phyloP scores from a whole-genome alignment of 1,284 basidiomycete genomes.

The Ceratobasidium sp. region DNA sequence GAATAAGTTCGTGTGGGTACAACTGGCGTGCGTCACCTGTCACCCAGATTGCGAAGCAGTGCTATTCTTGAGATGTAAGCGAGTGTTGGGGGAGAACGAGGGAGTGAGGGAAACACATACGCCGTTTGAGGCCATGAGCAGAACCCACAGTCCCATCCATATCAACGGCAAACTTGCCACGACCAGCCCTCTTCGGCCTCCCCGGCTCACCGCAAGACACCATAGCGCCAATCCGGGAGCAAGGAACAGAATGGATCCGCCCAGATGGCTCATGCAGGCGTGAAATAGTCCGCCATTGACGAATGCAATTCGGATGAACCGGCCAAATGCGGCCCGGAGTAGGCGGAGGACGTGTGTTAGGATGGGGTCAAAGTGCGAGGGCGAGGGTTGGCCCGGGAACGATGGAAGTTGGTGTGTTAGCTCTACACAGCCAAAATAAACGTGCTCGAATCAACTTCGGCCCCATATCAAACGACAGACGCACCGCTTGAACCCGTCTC shows the following conservation, averaged over 20 bases:
- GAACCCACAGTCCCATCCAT: constrained; percentile 20
- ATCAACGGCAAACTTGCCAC: constrained; percentile 14
- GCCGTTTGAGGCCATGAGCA: constrained; percentile 9
- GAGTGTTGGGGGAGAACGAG: neutral
- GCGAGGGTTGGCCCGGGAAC: constrained; percentile 32
- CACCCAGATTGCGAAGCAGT: constrained; percentile 11
- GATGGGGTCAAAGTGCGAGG: constrained; percentile 19
- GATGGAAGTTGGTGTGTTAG: constrained; percentile 24
- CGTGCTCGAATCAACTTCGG: neutral
- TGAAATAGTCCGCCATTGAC: constrained; percentile 29
- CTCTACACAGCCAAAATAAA: neutral
- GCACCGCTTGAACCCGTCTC: neutral
- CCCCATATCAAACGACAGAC: neutral
- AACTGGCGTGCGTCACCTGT: too few species aligned
- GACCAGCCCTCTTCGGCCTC: neutral
- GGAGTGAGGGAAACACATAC: neutral
- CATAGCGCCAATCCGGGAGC: constrained; percentile 12
- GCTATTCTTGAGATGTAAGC: neutral
- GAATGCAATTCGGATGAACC: constrained; percentile 29
- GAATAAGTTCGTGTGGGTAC: constrained; percentile 12
- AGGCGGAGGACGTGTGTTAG: neutral
- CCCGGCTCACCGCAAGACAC: neutral
- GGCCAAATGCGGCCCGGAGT: neutral
- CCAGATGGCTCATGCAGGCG: neutral
- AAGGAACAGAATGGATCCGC: neutral